Conservation (phyloP, 2,329 filamentous ascomycete genomes). For the Epichloe aotearoae region DNA sequence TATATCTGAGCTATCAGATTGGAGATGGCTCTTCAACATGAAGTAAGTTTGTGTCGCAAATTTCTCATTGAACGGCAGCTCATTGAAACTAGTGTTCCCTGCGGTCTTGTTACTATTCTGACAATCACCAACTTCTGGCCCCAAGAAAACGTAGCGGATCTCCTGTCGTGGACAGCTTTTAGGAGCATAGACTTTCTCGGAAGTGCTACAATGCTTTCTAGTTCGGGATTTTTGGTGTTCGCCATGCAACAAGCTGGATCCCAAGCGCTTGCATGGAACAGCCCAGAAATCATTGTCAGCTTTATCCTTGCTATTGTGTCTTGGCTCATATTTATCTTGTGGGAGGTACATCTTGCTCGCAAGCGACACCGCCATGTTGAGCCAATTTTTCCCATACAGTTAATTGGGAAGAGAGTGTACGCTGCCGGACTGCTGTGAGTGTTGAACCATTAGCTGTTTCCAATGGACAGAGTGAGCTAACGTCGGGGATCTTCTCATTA, state of each 20-base stretch:
- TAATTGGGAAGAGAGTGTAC: constrained; percentile 36
- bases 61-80: neutral
- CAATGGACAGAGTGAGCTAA: neutral
- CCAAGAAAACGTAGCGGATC: constrained; percentile 19
- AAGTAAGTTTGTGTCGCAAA: constrained; percentile 31
- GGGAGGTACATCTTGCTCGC: constrained; percentile 34
- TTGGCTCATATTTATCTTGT: constrained; percentile 35
- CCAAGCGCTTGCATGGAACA: constrained; percentile 37
- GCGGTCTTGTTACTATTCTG: constrained; percentile 32
- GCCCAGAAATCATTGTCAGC: constrained; percentile 34
- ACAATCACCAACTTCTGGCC: constrained; percentile 36
- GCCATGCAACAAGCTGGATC: constrained; percentile 44
- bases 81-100: constrained; percentile 30
- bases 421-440: constrained; percentile 35
- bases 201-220: constrained; percentile 34
- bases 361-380: constrained; percentile 28
- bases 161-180: constrained; percentile 29
- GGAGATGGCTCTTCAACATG: constrained; percentile 49
- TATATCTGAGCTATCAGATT: constrained; percentile 38
- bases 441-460: constrained; percentile 2
- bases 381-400: constrained; percentile 40
- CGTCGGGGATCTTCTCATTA: neutral
- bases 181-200: constrained; percentile 39
- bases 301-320: constrained; percentile 33
- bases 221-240: constrained; percentile 41